Percentiles rank a stretch among this genome's conserved stretches.
These are phyloP conservation scores for Exserohilum rostratum DNA, from an alignment of 2,329 filamentous ascomycete genomes.

Conservation along the genomic window DNA sequence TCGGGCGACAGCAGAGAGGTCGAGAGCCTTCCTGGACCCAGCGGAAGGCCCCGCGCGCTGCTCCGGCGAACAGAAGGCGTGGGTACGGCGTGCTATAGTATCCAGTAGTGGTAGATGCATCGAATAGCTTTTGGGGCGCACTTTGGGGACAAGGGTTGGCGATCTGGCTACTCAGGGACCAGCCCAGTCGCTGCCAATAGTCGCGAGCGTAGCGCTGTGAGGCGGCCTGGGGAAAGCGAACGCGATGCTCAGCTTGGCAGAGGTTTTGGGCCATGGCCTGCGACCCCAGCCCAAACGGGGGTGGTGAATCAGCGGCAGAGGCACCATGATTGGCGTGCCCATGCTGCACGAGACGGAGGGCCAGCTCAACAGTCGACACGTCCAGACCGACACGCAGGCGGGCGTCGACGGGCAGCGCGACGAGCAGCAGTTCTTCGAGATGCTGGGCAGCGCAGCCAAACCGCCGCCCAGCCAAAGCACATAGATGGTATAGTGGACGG, in stretches of 20 bases:
- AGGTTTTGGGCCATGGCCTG: conserved; percentile 18
- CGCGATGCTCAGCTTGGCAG: conserved; percentile 16
- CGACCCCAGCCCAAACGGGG: conserved; percentile 6
- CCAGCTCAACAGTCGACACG: no score
- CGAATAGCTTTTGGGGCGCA: conserved; percentile 12
- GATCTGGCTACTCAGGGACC: conserved; percentile 11
- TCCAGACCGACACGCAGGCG: conserved; percentile 7
- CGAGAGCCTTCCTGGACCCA: conserved; percentile 3
- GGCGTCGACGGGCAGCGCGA: conserved; percentile 15
- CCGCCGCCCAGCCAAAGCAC: no score
- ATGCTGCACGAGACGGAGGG: no score
- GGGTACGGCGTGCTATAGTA: not conserved
- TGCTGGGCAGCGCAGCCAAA: no score
- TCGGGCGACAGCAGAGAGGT: not conserved
- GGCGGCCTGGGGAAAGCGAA: conserved; percentile 20
- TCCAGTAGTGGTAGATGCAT: not conserved
- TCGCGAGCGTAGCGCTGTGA: conserved; percentile 7
- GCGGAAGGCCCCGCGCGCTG: conserved; percentile 11
- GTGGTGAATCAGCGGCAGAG: conserved; percentile 18
- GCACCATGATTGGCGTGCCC: not conserved
- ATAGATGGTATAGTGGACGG: conserved; percentile 29
- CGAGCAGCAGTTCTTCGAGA: no score
- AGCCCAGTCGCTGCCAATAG: conserved; percentile 2
- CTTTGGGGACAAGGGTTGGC: conserved; percentile 7
- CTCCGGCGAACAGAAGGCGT: conserved; percentile 13